Evolutionary conservation across 176 grass and related monocot species (phyloP).

Genomic region (Neostapfia colusana): DNA sequence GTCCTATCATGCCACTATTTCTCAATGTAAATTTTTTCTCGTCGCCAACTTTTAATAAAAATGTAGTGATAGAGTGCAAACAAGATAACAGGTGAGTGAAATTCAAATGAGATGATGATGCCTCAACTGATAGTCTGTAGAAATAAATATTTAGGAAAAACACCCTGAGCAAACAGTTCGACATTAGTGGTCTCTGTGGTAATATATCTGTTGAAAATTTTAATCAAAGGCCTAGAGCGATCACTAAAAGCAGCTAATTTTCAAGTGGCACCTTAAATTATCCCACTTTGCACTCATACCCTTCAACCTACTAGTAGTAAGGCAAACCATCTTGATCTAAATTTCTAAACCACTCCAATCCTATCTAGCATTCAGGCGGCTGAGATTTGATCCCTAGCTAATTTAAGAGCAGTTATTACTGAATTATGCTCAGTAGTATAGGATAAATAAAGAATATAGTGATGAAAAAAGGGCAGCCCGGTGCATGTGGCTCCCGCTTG

Average conservation of each 20-base stretch:
- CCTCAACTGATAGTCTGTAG: not conserved
- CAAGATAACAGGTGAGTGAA: not conserved
- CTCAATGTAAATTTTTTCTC: conserved; percentile 5
- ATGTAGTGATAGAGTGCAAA: not conserved
- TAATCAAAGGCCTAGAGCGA: not conserved
- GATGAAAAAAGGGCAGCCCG: too few species aligned
- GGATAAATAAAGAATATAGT: conserved; percentile 6
- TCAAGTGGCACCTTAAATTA: not conserved
- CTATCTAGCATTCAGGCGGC: not conserved
- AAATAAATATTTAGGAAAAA: not conserved
- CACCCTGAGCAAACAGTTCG: conserved; percentile 1
- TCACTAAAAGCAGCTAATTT: not conserved
- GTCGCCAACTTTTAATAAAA: not conserved
- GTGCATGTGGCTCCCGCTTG: too few species aligned
- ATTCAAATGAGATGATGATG: conserved; percentile 1
- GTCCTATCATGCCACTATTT: too few species aligned
- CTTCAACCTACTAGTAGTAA: not conserved
- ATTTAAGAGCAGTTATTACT: not conserved
- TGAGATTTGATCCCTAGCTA: not conserved
- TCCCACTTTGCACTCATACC: not conserved
- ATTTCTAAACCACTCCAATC: not conserved
- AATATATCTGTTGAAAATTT: not conserved
- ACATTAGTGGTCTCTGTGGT: not conserved
- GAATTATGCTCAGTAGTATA: not conserved
- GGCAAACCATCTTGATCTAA: not conserved